Conservation (phyloP, 2,329 filamentous ascomycete genomes). For the Colletotrichum siamense region DNA sequence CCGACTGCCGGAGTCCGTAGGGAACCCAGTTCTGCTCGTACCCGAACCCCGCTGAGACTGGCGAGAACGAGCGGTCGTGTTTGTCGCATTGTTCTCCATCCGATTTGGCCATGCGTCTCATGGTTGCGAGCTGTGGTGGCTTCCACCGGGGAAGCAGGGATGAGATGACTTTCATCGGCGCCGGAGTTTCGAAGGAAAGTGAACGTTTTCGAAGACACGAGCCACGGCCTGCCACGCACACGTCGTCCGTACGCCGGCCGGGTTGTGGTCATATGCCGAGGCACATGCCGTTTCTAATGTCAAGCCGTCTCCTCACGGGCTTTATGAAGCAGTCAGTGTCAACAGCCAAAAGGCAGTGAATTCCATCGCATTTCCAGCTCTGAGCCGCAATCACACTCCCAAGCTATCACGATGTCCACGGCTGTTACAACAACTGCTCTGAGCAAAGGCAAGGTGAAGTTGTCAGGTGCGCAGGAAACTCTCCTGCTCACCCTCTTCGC, state of each 20-base stretch:
- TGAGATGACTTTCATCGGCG: neutral
- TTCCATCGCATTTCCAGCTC: accelerated
- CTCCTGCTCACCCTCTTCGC: constrained; percentile 20
- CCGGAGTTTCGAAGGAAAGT: neutral
- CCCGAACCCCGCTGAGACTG: neutral
- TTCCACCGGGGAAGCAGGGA: neutral
- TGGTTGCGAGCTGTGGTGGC: neutral
- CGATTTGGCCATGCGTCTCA: neutral
- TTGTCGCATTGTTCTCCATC: neutral
- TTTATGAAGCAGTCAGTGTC: neutral
- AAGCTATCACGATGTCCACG: neutral
- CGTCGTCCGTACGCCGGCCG: neutral
- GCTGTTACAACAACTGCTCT: neutral
- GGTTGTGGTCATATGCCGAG: neutral
- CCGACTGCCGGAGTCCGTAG: neutral
- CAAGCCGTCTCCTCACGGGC: neutral
- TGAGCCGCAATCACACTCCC: neutral
- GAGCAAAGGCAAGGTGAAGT: constrained; percentile 8
- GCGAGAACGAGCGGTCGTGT: neutral
- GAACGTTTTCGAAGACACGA: neutral
- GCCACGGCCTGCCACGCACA: neutral
- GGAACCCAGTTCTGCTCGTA: neutral
- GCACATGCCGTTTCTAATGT: neutral
- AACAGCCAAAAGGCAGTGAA: neutral
- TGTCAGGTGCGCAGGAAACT: constrained; percentile 22